A percentile compares a stretch with the other conserved stretches of the same genome.
Evolutionary conservation across 2,329 filamentous ascomycete species (phyloP).

Genomic region (Colletotrichum eremochloae): DNA sequence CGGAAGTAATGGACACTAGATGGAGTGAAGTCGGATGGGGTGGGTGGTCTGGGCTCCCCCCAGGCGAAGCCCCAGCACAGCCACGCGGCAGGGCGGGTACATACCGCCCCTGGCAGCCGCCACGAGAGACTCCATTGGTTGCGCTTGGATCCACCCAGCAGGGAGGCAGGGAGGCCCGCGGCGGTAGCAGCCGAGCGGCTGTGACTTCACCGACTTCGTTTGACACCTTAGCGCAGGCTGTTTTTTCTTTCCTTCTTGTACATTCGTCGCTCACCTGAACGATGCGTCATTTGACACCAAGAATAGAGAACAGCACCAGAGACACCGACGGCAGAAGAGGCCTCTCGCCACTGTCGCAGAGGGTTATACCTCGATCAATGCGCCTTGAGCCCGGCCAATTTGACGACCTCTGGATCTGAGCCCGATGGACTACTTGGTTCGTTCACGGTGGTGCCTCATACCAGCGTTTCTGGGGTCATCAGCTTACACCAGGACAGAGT

Average conservation of each 20-base stretch:
- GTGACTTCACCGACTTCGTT: slow-evolving; percentile 14
- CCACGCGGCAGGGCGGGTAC: slow-evolving; percentile 32
- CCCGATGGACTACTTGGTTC: no score
- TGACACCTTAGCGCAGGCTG: neutral
- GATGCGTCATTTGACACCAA: neutral
- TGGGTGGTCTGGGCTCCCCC: neutral
- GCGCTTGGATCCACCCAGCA: neutral
- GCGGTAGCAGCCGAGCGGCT: slow-evolving; percentile 32
- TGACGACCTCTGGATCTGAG: neutral
- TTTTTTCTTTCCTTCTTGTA: neutral
- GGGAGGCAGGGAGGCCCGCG: neutral
- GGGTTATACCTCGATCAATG: neutral
- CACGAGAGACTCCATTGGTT: neutral
- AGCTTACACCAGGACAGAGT: neutral
- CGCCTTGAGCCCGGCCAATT: neutral
- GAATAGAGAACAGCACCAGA: neutral
- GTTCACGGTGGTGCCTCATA: no score
- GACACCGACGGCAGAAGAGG: neutral
- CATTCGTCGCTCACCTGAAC: neutral
- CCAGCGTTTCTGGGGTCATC: neutral
- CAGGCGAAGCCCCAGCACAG: slow-evolving; percentile 20
- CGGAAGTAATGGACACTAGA: slow-evolving; percentile 3
- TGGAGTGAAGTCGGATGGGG: slow-evolving; percentile 35
- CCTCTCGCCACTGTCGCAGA: neutral
- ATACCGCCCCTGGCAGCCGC: slow-evolving; percentile 22